Base-by-base conservation (phyloP, 1,284 basidiomycete species). In the Ustilago trichophora region DNA sequence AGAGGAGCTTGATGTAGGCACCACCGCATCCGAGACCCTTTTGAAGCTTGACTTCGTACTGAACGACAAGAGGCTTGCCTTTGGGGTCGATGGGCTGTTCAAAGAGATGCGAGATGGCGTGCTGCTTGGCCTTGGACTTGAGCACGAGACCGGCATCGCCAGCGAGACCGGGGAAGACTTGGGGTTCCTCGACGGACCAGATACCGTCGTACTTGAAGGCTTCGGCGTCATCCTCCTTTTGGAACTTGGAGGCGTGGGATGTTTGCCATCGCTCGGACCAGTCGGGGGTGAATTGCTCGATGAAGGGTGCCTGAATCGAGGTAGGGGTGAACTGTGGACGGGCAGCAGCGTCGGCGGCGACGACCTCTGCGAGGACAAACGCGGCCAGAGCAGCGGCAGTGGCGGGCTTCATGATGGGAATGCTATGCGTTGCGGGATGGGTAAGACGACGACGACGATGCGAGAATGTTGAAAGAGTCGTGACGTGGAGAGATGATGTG, bases 1-100 rank as follows among this genome's bases (percentile, higher is more conserved):
- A 84, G 47, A 99, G 88, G 55, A 99, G 89, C 85, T 99, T 99
- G 85, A 98, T 84, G 85, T 99, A 99, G 33, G 96, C 96, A 85
- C 96, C 96, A 84, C 96, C 96, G 78, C 96, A 99, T 84, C 96
- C 94, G 58, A 97, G 92, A 56, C 95, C 95, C 84, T 98, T 95
- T 85, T 99, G 95, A 83, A 97, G 92, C 86, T 98, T 97, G 42
- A 78, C 74, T 83, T 99, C 96, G 82, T 99, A 99, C 83, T 98
- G 94, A 16, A 98, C 90, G 68, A 98, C 93, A 44, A 98, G 86
- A 35, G 95, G 91, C 84, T 96, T 88, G 67, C 88, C 85, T 80
- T 88, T 88, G 84, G 94, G 91, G 85, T 91, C 89, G 76, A 97
- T 86, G 50, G 90, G 85, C 71, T 87, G 82, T 25, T 85, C 76